phyloP scores from a whole-genome alignment of 164 flowering plant species.

The Paratinospora sagittata region DNA sequence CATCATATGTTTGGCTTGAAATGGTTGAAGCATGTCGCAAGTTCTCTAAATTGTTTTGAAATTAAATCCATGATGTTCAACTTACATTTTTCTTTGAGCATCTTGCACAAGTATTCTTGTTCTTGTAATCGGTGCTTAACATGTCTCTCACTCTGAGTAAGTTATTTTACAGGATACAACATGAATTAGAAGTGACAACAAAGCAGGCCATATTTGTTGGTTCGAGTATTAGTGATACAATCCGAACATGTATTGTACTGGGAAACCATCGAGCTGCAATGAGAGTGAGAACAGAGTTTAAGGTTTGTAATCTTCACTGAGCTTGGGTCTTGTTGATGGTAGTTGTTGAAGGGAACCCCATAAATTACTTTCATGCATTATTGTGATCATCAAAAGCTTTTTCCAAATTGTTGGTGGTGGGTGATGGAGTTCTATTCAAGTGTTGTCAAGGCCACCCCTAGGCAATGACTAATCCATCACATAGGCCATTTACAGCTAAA shows the following conservation, averaged over 20 bases:
- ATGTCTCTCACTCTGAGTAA: conserved; percentile 3
- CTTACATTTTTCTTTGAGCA: not conserved
- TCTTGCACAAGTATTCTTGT: not conserved
- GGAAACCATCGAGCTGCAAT: conserved; percentile 88
- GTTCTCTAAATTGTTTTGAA: too few relatives aligned
- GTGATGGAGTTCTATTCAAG: too few relatives aligned
- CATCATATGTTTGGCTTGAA: too few relatives aligned
- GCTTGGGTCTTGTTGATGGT: not conserved
- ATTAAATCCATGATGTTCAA: not conserved
- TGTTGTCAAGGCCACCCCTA: not conserved
- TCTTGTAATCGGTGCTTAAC: not conserved
- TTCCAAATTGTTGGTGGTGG: too few relatives aligned
- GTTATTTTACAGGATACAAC: conserved; percentile 59
- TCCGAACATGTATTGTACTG: conserved; percentile 86
- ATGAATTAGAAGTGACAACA: conserved; percentile 81
- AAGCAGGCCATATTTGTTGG: conserved; percentile 92
- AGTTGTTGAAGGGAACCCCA: not conserved
- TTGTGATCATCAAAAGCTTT: not conserved
- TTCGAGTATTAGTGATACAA: conserved; percentile 92
- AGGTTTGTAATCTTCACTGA: conserved; percentile 43
- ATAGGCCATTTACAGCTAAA: too few relatives aligned
- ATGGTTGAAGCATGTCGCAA: too few relatives aligned
- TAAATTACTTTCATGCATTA: not conserved
- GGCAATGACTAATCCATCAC: not conserved
- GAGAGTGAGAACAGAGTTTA: conserved; percentile 86